Evolutionary conservation across 2,329 filamentous ascomycete species (phyloP).

Genomic region (Botrytis tulipae): DNA sequence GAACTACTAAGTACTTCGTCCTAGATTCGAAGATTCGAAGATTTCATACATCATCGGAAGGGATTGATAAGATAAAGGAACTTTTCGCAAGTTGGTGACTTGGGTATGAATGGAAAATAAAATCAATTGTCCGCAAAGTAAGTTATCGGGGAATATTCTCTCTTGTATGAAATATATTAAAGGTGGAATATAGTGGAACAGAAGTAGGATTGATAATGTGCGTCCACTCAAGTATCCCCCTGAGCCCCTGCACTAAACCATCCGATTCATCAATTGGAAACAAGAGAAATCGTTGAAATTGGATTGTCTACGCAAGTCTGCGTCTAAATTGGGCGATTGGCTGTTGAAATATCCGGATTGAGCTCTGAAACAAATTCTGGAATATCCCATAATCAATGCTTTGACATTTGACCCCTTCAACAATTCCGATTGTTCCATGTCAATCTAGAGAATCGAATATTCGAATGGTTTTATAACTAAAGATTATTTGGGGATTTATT

Average conservation of each 20-base stretch:
- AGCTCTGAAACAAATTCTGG: background rate
- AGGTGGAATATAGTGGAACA: background rate
- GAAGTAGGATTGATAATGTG: background rate
- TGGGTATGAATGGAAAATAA: background rate
- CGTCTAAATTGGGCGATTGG: background rate
- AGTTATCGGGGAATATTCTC: background rate
- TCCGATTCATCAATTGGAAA: background rate
- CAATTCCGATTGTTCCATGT: too few relatives aligned
- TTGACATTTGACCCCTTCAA: background rate
- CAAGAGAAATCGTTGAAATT: background rate
- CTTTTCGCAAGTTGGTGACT: background rate
- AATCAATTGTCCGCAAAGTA: background rate
- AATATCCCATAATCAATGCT: background rate
- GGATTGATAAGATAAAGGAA: background rate
- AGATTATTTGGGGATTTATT: too few relatives aligned
- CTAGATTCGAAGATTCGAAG: background rate
- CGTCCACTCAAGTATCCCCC: background rate
- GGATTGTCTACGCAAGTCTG: background rate
- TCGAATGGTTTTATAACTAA: too few relatives aligned
- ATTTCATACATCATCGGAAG: background rate
- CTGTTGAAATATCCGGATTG: background rate
- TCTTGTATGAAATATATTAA: background rate
- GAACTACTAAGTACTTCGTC: background rate
- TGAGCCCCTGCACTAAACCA: background rate
- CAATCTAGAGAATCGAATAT: too few relatives aligned